Base-by-base conservation (phyloP, 306 rosid species). In the Elaeagnus macrophylla region DNA sequence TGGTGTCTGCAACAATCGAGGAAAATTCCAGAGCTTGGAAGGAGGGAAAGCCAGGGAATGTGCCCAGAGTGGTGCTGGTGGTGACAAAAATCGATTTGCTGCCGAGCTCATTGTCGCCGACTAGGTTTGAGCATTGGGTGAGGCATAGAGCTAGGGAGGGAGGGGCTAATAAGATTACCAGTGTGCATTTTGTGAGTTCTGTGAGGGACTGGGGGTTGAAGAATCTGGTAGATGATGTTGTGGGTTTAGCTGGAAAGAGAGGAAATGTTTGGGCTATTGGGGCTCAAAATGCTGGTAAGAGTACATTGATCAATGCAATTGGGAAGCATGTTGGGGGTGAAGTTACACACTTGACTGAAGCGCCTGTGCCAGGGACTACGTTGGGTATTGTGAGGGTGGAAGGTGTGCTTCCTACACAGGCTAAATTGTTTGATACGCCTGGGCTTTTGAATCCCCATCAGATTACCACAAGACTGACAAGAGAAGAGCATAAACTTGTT, bases 251-350 rank as follows among this genome's bases (percentile, higher is more conserved):
- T 5, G 97, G 97, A 53, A 71, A 81, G 8, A 76, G 97, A 65
- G 97, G 97, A 49, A 82, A 80, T 57, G 91, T 86, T 57, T 91
- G 97, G 97, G 86, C 83, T 15, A 71, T 91, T 59, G 97, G 97
- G 57, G 93, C 97, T 1, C 97, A 91, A 55, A 91, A 91, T 71
- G 97, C 95, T 1, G 97, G 97, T 50, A 91, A 91, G 80, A 86
- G 96, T 59, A 91, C 97, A 1, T 56, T 86, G 61, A 81, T 91
- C 45, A 91, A 91, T 57, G 77, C 91, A 1, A 74, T 86, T 10
- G 96, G 94, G 38, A 82, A 68, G 67, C 43, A 64, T 64, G 75
- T 70, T 35, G 89, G 80, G 56, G 83, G 84, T 53, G 86, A 83
- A 74, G 57, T 83, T 60, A 54, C 79, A 7, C 94, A 86, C 57